phyloP scores from a whole-genome alignment of 148 eudicot species.

The Arctostaphylos glauca region DNA sequence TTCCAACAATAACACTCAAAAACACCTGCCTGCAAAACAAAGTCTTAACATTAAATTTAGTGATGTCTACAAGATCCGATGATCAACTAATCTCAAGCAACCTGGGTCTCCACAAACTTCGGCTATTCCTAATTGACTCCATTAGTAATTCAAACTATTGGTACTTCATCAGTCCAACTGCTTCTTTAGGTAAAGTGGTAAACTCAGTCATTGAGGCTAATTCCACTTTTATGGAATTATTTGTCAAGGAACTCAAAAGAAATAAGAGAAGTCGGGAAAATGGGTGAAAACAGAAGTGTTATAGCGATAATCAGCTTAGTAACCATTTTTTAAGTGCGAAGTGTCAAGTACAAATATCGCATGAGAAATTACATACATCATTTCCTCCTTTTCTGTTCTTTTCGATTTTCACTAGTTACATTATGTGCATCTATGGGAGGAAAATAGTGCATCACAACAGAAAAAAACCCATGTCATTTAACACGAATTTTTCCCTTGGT shows the following conservation, averaged over 20 bases:
- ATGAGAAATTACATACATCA: neutral
- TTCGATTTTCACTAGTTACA: neutral
- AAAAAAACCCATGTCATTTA: neutral
- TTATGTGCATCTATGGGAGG: neutral
- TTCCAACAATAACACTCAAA: too few relatives aligned
- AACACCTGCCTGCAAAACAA: constrained; percentile 36
- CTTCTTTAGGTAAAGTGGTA: constrained; percentile 10
- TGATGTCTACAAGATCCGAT: neutral
- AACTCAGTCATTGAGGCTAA: constrained; percentile 19
- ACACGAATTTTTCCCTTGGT: too few relatives aligned
- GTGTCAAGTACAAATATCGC: neutral
- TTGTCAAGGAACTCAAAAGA: neutral
- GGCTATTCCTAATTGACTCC: neutral
- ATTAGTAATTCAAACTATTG: neutral
- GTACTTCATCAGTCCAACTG: neutral
- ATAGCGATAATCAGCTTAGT: neutral
- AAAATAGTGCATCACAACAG: neutral
- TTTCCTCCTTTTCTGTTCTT: neutral
- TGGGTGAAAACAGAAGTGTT: neutral
- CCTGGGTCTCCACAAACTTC: constrained; percentile 9
- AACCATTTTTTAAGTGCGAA: neutral
- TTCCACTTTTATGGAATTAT: neutral
- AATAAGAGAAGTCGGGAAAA: neutral
- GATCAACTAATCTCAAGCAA: constrained; percentile 28
- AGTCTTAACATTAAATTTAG: constrained; percentile 11